Conservation (phyloP, 75 land plant genomes). For the Azolla pinnata region DNA sequence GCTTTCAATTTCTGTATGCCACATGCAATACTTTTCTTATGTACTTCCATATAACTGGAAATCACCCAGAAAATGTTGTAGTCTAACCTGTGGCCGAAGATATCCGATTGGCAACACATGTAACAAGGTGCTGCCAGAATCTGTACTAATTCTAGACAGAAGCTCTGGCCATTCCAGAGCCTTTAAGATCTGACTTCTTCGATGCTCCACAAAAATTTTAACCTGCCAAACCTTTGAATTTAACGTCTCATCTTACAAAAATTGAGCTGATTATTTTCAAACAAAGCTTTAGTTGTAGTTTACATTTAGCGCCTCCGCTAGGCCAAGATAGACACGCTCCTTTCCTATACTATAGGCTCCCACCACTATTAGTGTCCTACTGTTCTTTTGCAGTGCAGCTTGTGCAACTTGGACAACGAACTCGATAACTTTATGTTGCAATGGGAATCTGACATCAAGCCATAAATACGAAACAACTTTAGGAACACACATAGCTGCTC, state of each 20-base stretch:
- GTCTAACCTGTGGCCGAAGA: conserved; percentile 35
- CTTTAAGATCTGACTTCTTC: conserved; percentile 37
- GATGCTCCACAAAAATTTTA: conserved; percentile 34
- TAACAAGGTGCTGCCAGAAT: conserved; percentile 34
- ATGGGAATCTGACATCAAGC: conserved; percentile 65
- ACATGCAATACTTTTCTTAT: no score
- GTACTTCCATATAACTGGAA: not conserved
- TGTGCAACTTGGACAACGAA: conserved; percentile 36
- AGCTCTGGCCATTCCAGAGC: conserved; percentile 52
- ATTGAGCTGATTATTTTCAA: not conserved
- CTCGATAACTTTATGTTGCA: conserved; percentile 41
- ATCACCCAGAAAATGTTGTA: not conserved
- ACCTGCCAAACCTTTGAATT: conserved; percentile 20
- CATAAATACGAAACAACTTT: no score
- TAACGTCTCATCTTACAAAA: not conserved
- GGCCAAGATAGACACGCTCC: conserved; percentile 58
- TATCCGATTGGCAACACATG: conserved; percentile 58
- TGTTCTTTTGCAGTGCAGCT: conserved; percentile 24
- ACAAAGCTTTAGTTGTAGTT: not conserved
- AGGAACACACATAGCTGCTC: no score
- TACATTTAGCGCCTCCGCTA: conserved; percentile 28
- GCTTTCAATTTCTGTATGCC: conserved; percentile 31
- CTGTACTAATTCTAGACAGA: conserved; percentile 30
- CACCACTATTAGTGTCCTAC: conserved; percentile 47
- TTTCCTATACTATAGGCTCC: conserved; percentile 86